Conservation (phyloP, 75 land plant species). For the Larix kaempferi region DNA sequence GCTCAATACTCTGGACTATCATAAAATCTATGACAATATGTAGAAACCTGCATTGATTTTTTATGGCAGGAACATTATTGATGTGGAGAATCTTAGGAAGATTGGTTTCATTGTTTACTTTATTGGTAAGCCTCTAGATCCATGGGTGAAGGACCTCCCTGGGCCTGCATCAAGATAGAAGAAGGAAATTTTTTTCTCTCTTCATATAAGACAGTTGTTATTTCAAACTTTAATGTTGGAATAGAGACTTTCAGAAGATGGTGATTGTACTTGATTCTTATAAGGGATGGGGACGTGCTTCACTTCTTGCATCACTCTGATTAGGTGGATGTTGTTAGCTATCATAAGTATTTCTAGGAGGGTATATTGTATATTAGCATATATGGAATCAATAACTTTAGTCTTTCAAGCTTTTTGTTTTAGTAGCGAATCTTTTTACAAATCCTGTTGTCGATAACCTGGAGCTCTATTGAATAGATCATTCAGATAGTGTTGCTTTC, state of each 20-base stretch:
- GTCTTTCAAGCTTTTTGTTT: too few relatives aligned
- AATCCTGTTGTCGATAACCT: too few relatives aligned
- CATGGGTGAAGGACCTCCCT: constrained; percentile 19
- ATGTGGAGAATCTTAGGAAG: constrained; percentile 33
- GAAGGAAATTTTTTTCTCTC: neutral
- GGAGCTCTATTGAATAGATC: too few relatives aligned
- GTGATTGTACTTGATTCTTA: neutral
- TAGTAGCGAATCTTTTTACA: too few relatives aligned
- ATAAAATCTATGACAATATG: constrained; percentile 49
- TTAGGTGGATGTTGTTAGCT: neutral
- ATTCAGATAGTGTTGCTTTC: too few relatives aligned
- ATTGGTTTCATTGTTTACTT: constrained; percentile 54
- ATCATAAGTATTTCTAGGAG: too few relatives aligned
- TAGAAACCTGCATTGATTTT: constrained; percentile 53
- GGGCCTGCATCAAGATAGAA: constrained; percentile 31
- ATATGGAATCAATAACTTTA: too few relatives aligned
- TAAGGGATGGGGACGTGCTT: neutral
- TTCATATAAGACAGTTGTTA: neutral
- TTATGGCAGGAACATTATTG: constrained; percentile 40
- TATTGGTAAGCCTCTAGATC: constrained; percentile 46
- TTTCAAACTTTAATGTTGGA: neutral
- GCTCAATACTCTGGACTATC: constrained; percentile 56
- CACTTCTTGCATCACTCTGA: neutral
- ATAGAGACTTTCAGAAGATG: neutral
- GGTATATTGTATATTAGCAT: too few relatives aligned